These are phyloP conservation scores for Echinosophora koreensis DNA, from an alignment of 306 rosid genomes.

Conservation along the genomic window DNA sequence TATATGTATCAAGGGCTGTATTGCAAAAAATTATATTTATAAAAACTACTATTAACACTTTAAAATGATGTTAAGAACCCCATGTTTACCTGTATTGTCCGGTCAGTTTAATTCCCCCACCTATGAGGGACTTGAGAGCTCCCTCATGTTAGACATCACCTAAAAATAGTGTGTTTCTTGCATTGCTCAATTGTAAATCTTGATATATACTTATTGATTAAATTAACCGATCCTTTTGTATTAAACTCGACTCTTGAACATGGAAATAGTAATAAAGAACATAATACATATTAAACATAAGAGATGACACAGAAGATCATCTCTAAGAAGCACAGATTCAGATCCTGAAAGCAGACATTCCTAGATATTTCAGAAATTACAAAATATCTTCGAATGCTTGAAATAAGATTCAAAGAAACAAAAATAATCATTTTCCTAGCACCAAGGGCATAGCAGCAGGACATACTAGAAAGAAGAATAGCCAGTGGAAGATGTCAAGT, in stretches of 20 bases:
- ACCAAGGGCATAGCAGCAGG: background rate
- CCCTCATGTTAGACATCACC: no score
- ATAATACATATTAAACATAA: slow-evolving; percentile 9
- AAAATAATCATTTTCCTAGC: background rate
- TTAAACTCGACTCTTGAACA: background rate
- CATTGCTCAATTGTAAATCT: no score
- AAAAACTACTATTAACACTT: no score
- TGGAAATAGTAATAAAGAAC: background rate
- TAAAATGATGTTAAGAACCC: no score
- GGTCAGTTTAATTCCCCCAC: no score
- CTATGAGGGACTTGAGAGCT: no score
- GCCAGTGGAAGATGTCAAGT: background rate
- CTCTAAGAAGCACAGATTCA: background rate
- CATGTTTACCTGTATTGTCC: no score
- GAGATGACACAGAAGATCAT: background rate
- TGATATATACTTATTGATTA: background rate
- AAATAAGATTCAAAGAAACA: background rate
- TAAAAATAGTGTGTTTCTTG: no score
- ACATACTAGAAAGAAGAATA: slow-evolving; percentile 19
- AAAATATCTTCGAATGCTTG: background rate
- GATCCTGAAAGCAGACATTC: slow-evolving; percentile 13
- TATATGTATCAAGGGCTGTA: no score
- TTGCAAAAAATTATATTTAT: no score
- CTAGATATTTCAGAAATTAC: background rate
- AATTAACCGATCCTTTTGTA: background rate